A percentile compares a stretch with the other conserved stretches of the same genome.
phyloP scores from a whole-genome alignment of 169 alveolate genomes.

The Plasmodium gaboni region DNA sequence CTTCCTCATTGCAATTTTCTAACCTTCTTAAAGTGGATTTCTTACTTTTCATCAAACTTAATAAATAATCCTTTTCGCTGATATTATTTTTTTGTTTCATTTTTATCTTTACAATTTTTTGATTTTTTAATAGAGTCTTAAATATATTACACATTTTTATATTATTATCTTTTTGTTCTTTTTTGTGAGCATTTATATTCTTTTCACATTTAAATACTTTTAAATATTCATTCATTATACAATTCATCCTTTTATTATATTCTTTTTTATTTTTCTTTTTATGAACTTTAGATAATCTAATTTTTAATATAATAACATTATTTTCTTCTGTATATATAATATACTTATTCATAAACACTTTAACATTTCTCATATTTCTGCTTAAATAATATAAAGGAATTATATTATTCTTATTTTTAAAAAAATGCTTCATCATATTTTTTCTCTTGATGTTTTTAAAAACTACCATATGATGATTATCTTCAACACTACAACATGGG shows the following conservation, averaged over 20 bases:
- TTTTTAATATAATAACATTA: conserved; percentile 18
- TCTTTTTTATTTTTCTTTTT: not conserved
- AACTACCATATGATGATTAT: not conserved
- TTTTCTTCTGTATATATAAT: conserved; percentile 44
- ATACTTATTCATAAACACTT: conserved; percentile 30
- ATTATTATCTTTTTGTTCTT: too few relatives aligned
- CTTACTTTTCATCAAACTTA: conserved; percentile 4
- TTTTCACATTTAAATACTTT: too few relatives aligned
- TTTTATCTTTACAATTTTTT: conserved; percentile 10
- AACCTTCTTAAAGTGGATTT: not conserved
- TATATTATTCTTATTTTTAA: conserved; percentile 1
- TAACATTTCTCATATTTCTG: conserved; percentile 37
- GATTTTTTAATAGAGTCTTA: conserved; percentile 9
- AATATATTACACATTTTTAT: conserved; percentile 23
- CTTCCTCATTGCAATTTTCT: not conserved
- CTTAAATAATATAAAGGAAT: conserved; percentile 19
- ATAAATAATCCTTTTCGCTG: conserved; percentile 44
- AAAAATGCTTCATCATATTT: conserved; percentile 24
- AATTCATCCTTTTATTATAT: conserved; percentile 5
- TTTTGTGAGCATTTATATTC: too few relatives aligned
- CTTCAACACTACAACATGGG: not conserved
- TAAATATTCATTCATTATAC: not conserved
- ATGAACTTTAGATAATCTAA: conserved; percentile 12
- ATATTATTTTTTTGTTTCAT: not conserved
- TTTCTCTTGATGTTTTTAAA: conserved; percentile 37